Evolutionary conservation across 2,329 filamentous ascomycete genomes (phyloP).

Genomic region (Nothophaeocryptopus gaeumannii): DNA sequence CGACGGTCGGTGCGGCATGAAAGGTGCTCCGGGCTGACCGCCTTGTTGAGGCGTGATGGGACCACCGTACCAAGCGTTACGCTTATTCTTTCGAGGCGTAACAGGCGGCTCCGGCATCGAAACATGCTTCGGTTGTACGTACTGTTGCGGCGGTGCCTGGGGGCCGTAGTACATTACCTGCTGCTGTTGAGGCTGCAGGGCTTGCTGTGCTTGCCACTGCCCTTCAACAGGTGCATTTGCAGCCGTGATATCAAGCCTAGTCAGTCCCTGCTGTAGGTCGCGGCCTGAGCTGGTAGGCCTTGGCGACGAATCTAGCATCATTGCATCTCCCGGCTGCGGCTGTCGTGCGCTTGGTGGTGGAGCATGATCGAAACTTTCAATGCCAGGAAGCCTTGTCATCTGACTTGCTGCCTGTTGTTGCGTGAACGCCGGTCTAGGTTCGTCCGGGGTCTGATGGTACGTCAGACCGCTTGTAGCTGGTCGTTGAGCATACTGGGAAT

Average conservation of each 20-base stretch:
- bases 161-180: slow-evolving; percentile 12
- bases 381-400: slow-evolving; percentile 74
- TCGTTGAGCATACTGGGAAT: slow-evolving; percentile 57
- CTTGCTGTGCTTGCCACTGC: slow-evolving; percentile 28
- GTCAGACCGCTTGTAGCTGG: slow-evolving; percentile 70
- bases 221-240: slow-evolving; percentile 36
- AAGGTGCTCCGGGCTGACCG: slow-evolving; percentile 16
- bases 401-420: slow-evolving; percentile 55
- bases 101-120: slow-evolving; percentile 42
- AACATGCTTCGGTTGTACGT: slow-evolving; percentile 37
- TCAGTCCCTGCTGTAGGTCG: slow-evolving; percentile 64
- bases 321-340: slow-evolving; percentile 66
- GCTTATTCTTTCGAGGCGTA: slow-evolving; percentile 60
- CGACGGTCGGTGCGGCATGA: slow-evolving; percentile 47
- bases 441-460: slow-evolving; percentile 69
- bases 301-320: slow-evolving; percentile 63
- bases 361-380: slow-evolving; percentile 84
- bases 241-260: slow-evolving; percentile 61
- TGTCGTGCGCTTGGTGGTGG: slow-evolving; percentile 61
- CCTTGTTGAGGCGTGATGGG: slow-evolving; percentile 34
- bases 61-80: slow-evolving; percentile 71
- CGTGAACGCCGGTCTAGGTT: slow-evolving; percentile 56
- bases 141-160: slow-evolving; percentile 27
- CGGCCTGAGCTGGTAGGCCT: slow-evolving; percentile 41
- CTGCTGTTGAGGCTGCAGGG: slow-evolving; percentile 22